Conservation (phyloP, 1,284 basidiomycete genomes). For the Tilletia caries region DNA sequence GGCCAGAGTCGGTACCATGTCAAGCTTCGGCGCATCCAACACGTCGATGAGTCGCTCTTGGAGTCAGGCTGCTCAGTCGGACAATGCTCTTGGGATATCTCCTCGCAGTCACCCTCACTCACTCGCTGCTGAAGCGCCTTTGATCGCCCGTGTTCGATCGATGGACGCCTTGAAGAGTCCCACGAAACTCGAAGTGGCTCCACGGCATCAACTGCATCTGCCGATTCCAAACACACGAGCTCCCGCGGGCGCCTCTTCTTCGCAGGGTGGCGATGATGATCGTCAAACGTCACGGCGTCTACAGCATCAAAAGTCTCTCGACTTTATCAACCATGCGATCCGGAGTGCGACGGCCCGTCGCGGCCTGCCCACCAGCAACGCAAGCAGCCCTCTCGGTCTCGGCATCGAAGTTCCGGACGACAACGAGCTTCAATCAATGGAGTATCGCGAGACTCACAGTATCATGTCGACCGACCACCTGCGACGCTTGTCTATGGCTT, state of each 20-base stretch:
- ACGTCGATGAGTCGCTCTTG: background rate
- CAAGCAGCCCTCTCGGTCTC: conserved; percentile 32
- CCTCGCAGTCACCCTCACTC: background rate
- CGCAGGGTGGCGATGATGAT: conserved; percentile 14
- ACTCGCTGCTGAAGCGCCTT: conserved; percentile 21
- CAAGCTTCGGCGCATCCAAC: conserved; percentile 3
- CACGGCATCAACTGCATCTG: background rate
- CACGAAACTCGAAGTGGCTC: background rate
- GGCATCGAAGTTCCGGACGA: conserved; percentile 36
- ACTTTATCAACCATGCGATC: conserved; percentile 53
- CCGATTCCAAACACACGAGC: background rate
- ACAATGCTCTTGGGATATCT: background rate
- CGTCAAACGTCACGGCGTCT: conserved; percentile 23
- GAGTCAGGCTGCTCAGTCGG: conserved; percentile 16
- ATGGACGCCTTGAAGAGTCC: conserved; percentile 46
- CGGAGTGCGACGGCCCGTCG: conserved; percentile 50
- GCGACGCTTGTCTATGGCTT: background rate
- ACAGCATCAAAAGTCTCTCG: conserved; percentile 51
- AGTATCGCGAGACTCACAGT: background rate
- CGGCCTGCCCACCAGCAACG: conserved; percentile 25
- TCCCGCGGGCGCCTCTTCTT: background rate
- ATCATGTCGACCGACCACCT: conserved; percentile 7
- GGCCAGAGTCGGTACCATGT: conserved; percentile 21
- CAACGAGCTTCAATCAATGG: conserved; percentile 2
- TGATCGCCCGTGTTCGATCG: conserved; percentile 41